Conservation (phyloP, 306 rosid genomes). For the Biancaea sappan region DNA sequence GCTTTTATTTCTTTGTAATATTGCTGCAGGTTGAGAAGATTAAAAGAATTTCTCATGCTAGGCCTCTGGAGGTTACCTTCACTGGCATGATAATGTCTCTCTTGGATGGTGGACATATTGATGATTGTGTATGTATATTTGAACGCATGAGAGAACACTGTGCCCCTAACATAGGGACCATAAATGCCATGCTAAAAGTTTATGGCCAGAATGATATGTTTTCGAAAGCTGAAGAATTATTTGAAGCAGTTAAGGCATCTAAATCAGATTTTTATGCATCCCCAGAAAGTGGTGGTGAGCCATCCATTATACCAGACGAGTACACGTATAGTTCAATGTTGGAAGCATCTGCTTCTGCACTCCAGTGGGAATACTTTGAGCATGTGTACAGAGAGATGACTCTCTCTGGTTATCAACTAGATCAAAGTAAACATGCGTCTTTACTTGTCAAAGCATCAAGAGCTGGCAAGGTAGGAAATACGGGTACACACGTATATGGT, state of each 20-base stretch:
- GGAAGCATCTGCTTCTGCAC: constrained; percentile 77
- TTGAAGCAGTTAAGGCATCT: constrained; percentile 62
- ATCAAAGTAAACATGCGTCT: constrained; percentile 61
- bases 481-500: neutral
- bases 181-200: constrained; percentile 84
- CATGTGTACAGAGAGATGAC: constrained; percentile 83
- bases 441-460: constrained; percentile 78
- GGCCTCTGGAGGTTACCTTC: constrained; percentile 85
- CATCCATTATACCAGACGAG: constrained; percentile 55
- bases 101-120: constrained; percentile 72
- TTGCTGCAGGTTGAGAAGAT: constrained; percentile 77
- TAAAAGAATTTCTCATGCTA: constrained; percentile 54
- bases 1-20: constrained; percentile 27
- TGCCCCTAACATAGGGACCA: constrained; percentile 75
- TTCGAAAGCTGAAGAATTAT: constrained; percentile 77
- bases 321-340: constrained; percentile 75
- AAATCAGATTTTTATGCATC: constrained; percentile 44
- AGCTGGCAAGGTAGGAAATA: constrained; percentile 77
- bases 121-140: constrained; percentile 63
- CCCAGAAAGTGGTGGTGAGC: constrained; percentile 28
- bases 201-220: constrained; percentile 79
- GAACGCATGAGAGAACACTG: constrained; percentile 69
- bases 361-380: constrained; percentile 98
- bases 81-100: constrained; percentile 90
- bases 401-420: constrained; percentile 65